Base-by-base conservation (phyloP, 2,329 filamentous ascomycete species). In the Ophiostoma angusticollis region DNA sequence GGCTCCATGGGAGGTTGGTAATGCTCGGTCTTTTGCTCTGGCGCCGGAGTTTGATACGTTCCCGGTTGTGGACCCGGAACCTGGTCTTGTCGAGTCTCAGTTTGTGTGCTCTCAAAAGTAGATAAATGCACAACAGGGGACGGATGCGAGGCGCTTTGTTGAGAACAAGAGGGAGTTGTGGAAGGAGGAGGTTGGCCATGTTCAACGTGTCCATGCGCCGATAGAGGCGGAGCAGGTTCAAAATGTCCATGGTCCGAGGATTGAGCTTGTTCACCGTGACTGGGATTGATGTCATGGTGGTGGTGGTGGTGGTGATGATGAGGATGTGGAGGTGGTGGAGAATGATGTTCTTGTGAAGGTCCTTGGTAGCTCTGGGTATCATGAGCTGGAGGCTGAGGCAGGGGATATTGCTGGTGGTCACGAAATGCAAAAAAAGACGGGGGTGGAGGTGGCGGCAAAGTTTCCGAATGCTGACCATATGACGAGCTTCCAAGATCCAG, bases 41-140 rank as follows among this genome's bases (percentile, higher is more conserved):
- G 47, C 40, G 60, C 48, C 32, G 56, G 45, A 37, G 59, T 61
- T 38, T 59, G 59, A 43, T 57, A 54, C 47, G 58, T 58, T 51
- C 50, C 45, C 50, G 46, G 46, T 24, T 51, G 42, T 39, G 55
- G 47, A 41, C 45, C 49, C 33, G 48, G 46, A 52, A 54, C 48
- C 53, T 59, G 59, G 49, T 59, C 63, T 65, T 57, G 39, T 53
- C 52, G 56, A 61, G 57, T 58, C 63, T 68, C 57, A 72, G 68
- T 39, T 27, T 58, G 58, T 60, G 61, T 59, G 47, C 60, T 58
- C 59, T 24, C 53, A 50, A 51, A 49, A 53, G 44, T 51, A 52
- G 45, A 52, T 51, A 52, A 55, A 54, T 50, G 55, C 48, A 53
- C 51, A 50, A 51, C 50, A 42, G 46, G 48, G 42, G 51, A 49